Conservation (phyloP, 441 rosid genomes). For the Corymbia citriodora region DNA sequence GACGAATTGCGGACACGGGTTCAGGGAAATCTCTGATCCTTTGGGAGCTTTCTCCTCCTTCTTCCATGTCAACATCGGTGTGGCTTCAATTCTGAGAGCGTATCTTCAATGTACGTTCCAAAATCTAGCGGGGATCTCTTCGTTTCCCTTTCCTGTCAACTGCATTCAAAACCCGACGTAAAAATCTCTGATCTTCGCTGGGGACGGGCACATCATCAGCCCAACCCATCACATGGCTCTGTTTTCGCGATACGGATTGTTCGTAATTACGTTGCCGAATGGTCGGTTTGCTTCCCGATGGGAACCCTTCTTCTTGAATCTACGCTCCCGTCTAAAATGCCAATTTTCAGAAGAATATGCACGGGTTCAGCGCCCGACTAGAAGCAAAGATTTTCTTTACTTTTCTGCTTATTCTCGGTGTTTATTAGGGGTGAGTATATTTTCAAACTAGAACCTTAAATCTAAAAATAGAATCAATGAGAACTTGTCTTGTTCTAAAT, state of each 20-base stretch:
- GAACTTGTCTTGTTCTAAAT: too few species aligned
- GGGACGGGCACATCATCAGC: neutral
- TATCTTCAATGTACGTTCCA: neutral
- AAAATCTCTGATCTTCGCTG: neutral
- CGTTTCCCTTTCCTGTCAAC: neutral
- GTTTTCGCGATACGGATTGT: neutral
- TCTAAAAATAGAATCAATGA: too few species aligned
- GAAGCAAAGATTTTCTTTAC: neutral
- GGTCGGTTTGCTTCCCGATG: neutral
- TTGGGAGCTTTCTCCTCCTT: neutral
- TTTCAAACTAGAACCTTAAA: too few species aligned
- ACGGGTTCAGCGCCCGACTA: neutral
- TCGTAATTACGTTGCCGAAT: neutral
- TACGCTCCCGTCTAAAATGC: too few species aligned
- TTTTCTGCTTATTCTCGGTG: neutral
- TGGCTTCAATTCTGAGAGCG: neutral
- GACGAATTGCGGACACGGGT: neutral
- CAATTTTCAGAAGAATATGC: too few species aligned
- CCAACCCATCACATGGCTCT: neutral
- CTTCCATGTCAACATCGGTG: neutral
- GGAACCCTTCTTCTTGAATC: neutral
- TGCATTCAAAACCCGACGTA: neutral
- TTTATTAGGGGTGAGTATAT: too few species aligned
- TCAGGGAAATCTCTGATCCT: neutral
- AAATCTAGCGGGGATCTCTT: neutral